Percentiles rank a stretch among this genome's conserved stretches.
Conservation (phyloP, 495 filamentous ascomycete species). For the Aspergillus asperescens region DNA sequence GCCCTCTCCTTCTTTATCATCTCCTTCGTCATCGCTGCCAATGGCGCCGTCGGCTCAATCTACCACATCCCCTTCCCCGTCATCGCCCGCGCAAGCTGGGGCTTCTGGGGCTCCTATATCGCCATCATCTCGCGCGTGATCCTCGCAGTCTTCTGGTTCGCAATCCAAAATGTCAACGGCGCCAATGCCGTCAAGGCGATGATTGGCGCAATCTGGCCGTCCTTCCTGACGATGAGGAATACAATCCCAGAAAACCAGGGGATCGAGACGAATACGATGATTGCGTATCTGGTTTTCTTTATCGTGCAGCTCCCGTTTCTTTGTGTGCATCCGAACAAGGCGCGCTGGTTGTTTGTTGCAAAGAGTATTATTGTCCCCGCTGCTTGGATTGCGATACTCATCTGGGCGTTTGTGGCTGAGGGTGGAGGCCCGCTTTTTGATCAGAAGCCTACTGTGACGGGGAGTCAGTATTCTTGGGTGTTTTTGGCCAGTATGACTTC, state of each 20-base stretch:
- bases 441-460: conserved; percentile 30
- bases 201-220: conserved; percentile 65
- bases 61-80: conserved; percentile 67
- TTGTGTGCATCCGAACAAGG: conserved; percentile 40
- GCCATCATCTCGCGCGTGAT: conserved; percentile 62
- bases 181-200: conserved; percentile 61
- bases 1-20: conserved; percentile 58
- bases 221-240: conserved; percentile 51
- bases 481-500: conserved; percentile 42
- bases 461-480: conserved; percentile 39
- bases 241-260: conserved; percentile 51
- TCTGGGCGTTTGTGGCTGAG: conserved; percentile 45
- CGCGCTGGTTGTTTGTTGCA: conserved; percentile 43
- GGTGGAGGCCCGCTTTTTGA: conserved; percentile 30
- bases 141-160: conserved; percentile 68
- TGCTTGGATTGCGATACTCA: conserved; percentile 43
- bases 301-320: conserved; percentile 44
- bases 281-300: conserved; percentile 58
- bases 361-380: conserved; percentile 44
- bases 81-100: conserved; percentile 59
- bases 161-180: conserved; percentile 63
- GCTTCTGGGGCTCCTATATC: conserved; percentile 65
- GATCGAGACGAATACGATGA: conserved; percentile 60
- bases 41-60: conserved; percentile 57
- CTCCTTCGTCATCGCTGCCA: conserved; percentile 57